Conservation (phyloP, 805 yeast genomes). For the Ogataea trehalophila region DNA sequence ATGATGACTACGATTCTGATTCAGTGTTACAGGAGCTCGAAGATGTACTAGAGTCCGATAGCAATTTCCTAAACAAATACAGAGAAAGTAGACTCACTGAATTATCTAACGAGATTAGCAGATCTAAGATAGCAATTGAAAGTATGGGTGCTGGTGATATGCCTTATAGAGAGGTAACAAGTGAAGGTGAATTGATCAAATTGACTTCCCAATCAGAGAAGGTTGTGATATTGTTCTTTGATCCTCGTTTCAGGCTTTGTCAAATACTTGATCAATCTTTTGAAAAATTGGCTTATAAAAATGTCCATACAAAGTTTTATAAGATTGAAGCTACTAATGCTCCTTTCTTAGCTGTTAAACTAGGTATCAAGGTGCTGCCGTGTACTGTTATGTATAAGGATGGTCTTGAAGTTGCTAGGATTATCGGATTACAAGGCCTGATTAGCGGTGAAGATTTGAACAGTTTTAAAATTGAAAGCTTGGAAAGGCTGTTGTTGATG, state of each 20-base stretch:
- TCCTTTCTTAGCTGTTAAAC: constrained; percentile 65
- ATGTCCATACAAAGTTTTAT: constrained; percentile 49
- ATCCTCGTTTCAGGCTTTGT: constrained; percentile 59
- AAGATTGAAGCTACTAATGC: constrained; percentile 58
- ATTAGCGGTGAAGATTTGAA: constrained; percentile 36
- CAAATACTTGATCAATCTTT: constrained; percentile 46
- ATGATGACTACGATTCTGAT: constrained; percentile 21
- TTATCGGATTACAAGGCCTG: constrained; percentile 67
- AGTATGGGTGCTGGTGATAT: constrained; percentile 29
- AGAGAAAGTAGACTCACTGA: constrained; percentile 63
- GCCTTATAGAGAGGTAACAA: constrained; percentile 38
- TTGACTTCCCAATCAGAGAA: constrained; percentile 38
- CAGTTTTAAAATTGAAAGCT: constrained; percentile 40
- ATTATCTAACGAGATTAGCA: constrained; percentile 40
- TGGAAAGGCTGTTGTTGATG: constrained; percentile 41
- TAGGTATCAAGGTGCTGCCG: constrained; percentile 65
- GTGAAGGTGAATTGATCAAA: constrained; percentile 56
- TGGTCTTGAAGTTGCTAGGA: constrained; percentile 54
- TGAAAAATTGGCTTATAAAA: constrained; percentile 48
- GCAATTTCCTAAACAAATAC: constrained; percentile 36
- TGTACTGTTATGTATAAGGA: constrained; percentile 56
- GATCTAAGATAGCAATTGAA: constrained; percentile 28
- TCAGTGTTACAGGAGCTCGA: constrained; percentile 47
- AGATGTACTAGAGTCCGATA: constrained; percentile 46
- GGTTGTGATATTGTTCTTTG: constrained; percentile 59